phyloP scores from a whole-genome alignment of 345 rosid species.

The Cardamine occulta region DNA sequence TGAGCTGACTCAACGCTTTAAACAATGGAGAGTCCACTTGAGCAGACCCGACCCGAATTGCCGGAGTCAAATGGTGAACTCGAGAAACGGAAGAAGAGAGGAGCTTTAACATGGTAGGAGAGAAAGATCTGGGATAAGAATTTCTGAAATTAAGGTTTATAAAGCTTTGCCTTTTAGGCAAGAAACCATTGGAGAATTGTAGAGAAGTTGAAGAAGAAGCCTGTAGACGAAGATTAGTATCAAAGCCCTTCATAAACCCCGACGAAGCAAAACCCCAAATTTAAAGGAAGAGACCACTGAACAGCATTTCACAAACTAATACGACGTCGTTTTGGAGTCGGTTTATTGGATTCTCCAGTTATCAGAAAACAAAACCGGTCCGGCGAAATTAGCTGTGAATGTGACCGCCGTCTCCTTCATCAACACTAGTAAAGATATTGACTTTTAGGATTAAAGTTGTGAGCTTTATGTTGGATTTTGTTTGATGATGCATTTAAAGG shows the following conservation, averaged over 20 bases:
- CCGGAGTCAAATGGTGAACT: constrained; percentile 44
- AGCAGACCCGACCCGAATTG: constrained; percentile 45
- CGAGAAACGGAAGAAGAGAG: constrained; percentile 53
- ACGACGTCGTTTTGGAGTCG: constrained; percentile 1
- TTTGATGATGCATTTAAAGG: neutral
- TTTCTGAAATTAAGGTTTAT: constrained; percentile 13
- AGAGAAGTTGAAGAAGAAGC: constrained; percentile 23
- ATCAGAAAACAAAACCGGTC: neutral
- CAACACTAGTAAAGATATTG: neutral
- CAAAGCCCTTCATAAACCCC: constrained; percentile 71
- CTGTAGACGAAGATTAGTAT: constrained; percentile 34
- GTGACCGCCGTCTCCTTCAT: neutral
- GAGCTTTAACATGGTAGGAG: constrained; percentile 65
- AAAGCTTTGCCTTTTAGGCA: constrained; percentile 31
- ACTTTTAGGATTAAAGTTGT: neutral
- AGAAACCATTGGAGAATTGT: constrained; percentile 38
- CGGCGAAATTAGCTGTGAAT: neutral
- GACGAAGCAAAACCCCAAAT: constrained; percentile 28
- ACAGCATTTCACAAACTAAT: neutral
- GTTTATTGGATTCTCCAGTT: neutral
- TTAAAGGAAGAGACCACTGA: neutral
- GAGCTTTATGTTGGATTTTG: neutral
- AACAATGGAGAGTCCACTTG: constrained; percentile 47
- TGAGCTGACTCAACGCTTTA: constrained; percentile 53
- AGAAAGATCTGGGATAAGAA: constrained; percentile 6